Base-by-base conservation (phyloP, 805 yeast species). In the Candida coquimbonensis region DNA sequence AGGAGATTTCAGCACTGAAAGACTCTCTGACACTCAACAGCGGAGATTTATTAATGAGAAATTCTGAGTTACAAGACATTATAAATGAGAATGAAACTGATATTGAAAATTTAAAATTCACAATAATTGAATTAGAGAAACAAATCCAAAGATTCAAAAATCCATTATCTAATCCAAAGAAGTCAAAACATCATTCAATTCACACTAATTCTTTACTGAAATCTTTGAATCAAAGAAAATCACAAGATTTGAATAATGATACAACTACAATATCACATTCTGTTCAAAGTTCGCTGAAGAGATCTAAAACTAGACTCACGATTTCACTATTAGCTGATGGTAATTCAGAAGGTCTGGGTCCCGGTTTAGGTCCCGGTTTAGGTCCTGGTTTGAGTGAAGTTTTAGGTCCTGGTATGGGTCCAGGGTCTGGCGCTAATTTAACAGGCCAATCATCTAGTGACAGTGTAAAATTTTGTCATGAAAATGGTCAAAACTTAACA, bases 1-100 rank as follows among this genome's bases (percentile, higher is more conserved):
- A 33, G 2, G 55, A 58, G 32, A 48, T 57, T 11, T 25, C 26
- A 12, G 19, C 34, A 1, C 45, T 59, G 31, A 54, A 52, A 40
- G 38, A 40, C 3, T 45, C 53, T 3, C 25, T 52, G 11, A 31
- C 34, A 8, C 5, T 50, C 2, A 37, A 48, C 1, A 38, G 36
- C 24, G 53, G 49, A 27, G 52, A 45, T 36, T 61, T 38, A 72
- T 73, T 14, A 77, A 73, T 55, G 60, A 80, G 48, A 80, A 76
- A 54, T 74, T 72, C 40, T 67, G 76, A 69, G 68, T 74, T 39
- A 55, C 79, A 78, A 53, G 63, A 76, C 29, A 64, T 73, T 3
- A 54, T 83, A 54, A 91, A 88, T 12, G 73, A 85, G 0, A 82
- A 81, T 35, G 88, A 87, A 6, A 68, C 38, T 6, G 65, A 82